Percentiles rank a stretch among this genome's conserved stretches.
Evolutionary conservation across 2,329 filamentous ascomycete genomes (phyloP).

Genomic region (Pezizomycotina sp.): DNA sequence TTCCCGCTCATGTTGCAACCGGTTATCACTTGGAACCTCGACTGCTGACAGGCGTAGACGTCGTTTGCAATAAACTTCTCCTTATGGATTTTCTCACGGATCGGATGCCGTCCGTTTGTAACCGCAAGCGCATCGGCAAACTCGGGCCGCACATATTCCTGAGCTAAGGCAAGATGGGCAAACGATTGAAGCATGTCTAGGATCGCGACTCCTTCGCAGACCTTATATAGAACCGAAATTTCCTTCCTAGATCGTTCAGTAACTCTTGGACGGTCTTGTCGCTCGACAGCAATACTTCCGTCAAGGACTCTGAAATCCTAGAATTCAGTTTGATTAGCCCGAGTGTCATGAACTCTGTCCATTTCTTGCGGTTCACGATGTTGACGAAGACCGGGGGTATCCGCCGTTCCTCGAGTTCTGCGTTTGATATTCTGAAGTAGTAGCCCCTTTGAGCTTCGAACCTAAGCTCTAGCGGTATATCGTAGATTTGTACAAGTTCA

Average conservation of each 20-base stretch:
- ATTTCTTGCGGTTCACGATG: conserved; percentile 50
- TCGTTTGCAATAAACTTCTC: conserved; percentile 73
- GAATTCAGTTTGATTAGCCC: conserved; percentile 59
- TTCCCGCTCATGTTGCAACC: conserved; percentile 98
- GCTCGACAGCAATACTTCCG: conserved; percentile 69
- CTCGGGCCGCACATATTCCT: conserved; percentile 41
- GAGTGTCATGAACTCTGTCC: conserved; percentile 74
- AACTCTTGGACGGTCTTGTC: conserved; percentile 59
- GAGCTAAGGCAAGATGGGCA: conserved; percentile 24
- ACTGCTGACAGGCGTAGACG: conserved; percentile 63
- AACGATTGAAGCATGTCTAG: conserved; percentile 54
- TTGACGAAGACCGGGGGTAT: conserved; percentile 65
- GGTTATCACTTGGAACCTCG: conserved; percentile 81
- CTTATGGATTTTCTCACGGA: conserved; percentile 54
- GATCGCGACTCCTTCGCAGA: conserved; percentile 72
- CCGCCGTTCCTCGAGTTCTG: conserved; percentile 43
- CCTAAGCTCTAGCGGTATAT: conserved; percentile 48
- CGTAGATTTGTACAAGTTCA: conserved; percentile 43
- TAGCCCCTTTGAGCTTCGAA: conserved; percentile 67
- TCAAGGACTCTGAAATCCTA: conserved; percentile 49
- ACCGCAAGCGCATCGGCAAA: conserved; percentile 53
- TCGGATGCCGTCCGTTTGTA: conserved; percentile 59
- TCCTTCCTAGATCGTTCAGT: conserved; percentile 54
- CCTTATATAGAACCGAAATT: conserved; percentile 58
- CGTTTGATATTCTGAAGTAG: conserved; percentile 50